These are phyloP conservation scores for Ceratocystis harringtonii DNA, from an alignment of 2,329 filamentous ascomycete genomes.

Conservation along the genomic window DNA sequence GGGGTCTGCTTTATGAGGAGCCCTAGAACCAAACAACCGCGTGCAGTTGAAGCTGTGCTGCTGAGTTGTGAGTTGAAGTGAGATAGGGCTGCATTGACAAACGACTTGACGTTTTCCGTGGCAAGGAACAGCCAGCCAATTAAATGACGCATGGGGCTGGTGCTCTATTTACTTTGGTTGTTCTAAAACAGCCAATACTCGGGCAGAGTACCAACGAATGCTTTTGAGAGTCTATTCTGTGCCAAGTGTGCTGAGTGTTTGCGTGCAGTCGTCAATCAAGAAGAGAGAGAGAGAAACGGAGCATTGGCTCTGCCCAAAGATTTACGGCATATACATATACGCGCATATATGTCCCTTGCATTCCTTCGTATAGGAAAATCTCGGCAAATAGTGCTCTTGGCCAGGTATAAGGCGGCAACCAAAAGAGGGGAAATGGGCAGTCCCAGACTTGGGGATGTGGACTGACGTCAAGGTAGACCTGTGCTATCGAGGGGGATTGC, in stretches of 20 bases:
- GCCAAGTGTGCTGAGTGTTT: too few species aligned
- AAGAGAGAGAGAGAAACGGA: too few species aligned
- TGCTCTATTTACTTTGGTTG: neutral
- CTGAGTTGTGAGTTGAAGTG: neutral
- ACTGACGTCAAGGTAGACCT: neutral
- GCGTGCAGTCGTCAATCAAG: too few species aligned
- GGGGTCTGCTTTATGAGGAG: too few species aligned
- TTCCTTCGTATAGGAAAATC: neutral
- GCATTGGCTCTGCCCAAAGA: too few species aligned
- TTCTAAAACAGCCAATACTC: too few species aligned
- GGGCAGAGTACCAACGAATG: too few species aligned
- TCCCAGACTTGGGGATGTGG: neutral
- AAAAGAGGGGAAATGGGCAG: neutral
- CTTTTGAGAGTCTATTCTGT: too few species aligned
- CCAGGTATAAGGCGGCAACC: neutral
- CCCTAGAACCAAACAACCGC: too few species aligned
- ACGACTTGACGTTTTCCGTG: neutral
- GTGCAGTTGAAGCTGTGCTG: too few species aligned
- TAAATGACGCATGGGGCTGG: neutral
- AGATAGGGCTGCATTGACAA: slow-evolving; percentile 5
- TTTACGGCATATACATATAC: too few species aligned
- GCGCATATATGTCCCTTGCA: neutral
- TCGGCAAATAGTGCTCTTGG: neutral
- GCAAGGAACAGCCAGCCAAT: neutral
- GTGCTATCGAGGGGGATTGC: neutral